Base-by-base conservation (phyloP, 768 basidiomycete genomes). In the Dioszegia crocea region DNA sequence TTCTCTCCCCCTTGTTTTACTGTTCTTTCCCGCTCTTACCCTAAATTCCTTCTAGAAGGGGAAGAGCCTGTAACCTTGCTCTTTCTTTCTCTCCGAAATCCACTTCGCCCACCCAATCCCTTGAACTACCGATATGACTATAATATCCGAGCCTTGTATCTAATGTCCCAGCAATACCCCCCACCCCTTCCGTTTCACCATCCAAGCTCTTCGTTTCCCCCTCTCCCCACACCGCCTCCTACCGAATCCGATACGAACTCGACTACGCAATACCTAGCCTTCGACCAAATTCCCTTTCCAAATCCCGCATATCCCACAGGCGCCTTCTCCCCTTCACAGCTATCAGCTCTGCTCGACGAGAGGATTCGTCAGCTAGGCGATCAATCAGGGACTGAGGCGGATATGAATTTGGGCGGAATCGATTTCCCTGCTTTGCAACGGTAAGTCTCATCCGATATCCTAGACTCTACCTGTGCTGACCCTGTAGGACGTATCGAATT, bases 401-500 rank as follows among this genome's bases (percentile, higher is more conserved):
- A 57, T 48, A 71, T 71, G 70, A 72, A 72, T 49, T 47, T 69
- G 41, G 58, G 62, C 56, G 65, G 64, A 44, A 68, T 68, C 33
- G 62, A 67, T 41, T 66, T 65, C 59, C 53, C 54, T 38, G 64
- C 63, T 19, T 31, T 67, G 49, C 62, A 62, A 45, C 57, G 71
- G 71, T 70, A 36, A 57, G 70, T 57, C 55, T 21, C 29, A 6
- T 39, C 39, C 21, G 31, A 17, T 38, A 31, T 29, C 23, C 4
- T 3, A 21, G 3, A 3, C 16, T 6, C 30, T 47, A 30, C 29
- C n/a, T 31, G 16, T 17, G 17, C 27, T 38, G 27, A 38, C 21
- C 30, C 10, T 16, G 17, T 38, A 78, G 77, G 58, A 65, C 84
- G 0, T 94, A 92, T 74, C 83, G 86, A 47, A 85, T 96, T 17